Evolutionary conservation across 1,284 basidiomycete species (phyloP), one percentile per base, ranked within the genome.

Genomic region (Ustilago vetiveriae): DNA sequence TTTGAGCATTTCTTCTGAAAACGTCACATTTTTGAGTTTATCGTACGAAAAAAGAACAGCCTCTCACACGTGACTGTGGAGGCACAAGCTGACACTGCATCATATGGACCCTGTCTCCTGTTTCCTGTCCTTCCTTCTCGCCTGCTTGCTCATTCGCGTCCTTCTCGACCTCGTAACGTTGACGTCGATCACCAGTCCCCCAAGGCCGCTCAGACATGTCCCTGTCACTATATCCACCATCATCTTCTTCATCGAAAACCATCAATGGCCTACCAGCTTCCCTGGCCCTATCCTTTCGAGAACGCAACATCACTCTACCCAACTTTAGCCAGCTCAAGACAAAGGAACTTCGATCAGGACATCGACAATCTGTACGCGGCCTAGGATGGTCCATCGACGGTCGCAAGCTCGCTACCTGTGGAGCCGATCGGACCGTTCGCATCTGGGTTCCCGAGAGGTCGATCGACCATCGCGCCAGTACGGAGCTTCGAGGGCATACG

Each of bases 391-490:
- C 59, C 9, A 54, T 73, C 23, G 72, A 75, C 17, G 78, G 76
- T 1, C 63, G 75, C 24, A 68, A 54, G 27, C 70, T 80, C 2
- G 72, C 77, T 14, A 77, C 72, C 7, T 75, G 69, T 14, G 71
- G 72, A 1, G 53, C 58, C 1, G 75, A 76, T 32, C 51, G 70
- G 2, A 30, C 53, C 14, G 64, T 72, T 9, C 69, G 75, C 6
- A 64, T 76, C 17, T 80, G 78, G 78, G 63, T 73, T 0, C 76
- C 76, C 17, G 78, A 78, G 30, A 50, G 72, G 1, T 62, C 62
- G 10, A 52, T 74, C 6, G 79, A 81, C 42, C 56, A 72, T 9
- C 70, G 78, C 3, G 60, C 74, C 0, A 64, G 70, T 2, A 74
- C 66, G 22, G 80, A 82, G 53, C 62, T 82, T 0, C 32, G 69